A percentile compares a stretch with the other conserved stretches of the same genome.
Evolutionary conservation across 208 protist species (phyloP).

Genomic region (Acanthamoeba castellanii): DNA sequence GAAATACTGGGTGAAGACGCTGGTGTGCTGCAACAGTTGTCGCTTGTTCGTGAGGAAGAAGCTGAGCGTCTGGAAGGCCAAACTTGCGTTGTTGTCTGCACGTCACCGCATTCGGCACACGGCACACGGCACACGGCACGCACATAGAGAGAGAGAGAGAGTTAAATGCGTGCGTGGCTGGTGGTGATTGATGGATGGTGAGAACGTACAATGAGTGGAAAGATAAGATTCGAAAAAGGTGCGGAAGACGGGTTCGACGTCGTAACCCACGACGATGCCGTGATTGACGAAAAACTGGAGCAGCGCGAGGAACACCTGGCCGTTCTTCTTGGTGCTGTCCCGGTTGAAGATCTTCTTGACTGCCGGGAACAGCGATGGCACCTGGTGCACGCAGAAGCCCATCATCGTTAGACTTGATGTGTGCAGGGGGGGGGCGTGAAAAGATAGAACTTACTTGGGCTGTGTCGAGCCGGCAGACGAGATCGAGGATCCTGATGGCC

Average conservation of each 20-base stretch:
- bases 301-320: conserved; percentile 75
- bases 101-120: not conserved
- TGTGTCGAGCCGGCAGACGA: conserved; percentile 73
- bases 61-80: conserved; percentile 80
- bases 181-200: too few relatives aligned
- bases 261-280: conserved; percentile 75
- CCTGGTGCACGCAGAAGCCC: not conserved
- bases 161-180: too few relatives aligned
- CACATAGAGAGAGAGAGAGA: not conserved
- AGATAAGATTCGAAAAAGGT: conserved; percentile 80
- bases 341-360: conserved; percentile 77
- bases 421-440: too few relatives aligned
- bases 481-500: conserved; percentile 77
- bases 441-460: not conserved
- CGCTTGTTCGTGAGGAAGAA: conserved; percentile 81
- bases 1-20: conserved; percentile 79
- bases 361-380: conserved; percentile 75
- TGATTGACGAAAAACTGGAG: conserved; percentile 83
- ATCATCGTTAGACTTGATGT: not conserved
- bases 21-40: conserved; percentile 72
- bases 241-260: conserved; percentile 78
- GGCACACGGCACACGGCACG: not conserved
- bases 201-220: conserved; percentile 69
- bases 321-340: conserved; percentile 72
- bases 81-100: conserved; percentile 77